Conservation (phyloP, 768 basidiomycete genomes). For the Xerocomus potaroensis region DNA sequence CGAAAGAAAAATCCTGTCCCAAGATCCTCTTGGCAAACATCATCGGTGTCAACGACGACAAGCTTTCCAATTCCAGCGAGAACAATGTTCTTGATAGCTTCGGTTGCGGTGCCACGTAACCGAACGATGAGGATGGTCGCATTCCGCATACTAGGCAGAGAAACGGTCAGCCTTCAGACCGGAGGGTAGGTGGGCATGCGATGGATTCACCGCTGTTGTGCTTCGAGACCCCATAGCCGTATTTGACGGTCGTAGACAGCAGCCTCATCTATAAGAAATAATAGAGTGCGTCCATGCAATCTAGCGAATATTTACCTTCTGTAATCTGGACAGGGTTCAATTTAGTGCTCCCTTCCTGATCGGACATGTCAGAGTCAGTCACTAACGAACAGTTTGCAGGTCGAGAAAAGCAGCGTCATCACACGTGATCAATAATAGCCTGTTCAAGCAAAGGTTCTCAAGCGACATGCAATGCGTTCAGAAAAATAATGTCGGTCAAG, state of each 20-base stretch:
- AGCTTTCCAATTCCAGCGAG: constrained; percentile 92
- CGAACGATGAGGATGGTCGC: constrained; percentile 83
- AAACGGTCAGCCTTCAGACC: constrained; percentile 8
- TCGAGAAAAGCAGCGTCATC: background rate
- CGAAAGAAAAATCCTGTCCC: constrained; percentile 92
- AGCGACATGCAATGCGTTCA: too few species aligned
- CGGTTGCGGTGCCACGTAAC: constrained; percentile 82
- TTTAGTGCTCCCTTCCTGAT: constrained; percentile 30
- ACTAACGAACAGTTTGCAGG: background rate
- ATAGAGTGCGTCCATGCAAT: background rate
- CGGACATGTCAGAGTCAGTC: constrained; percentile 12
- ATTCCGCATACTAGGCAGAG: constrained; percentile 74
- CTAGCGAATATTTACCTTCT: constrained; percentile 49
- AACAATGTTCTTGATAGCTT: constrained; percentile 96
- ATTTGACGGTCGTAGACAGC: constrained; percentile 96
- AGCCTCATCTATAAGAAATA: constrained; percentile 46
- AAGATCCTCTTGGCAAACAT: constrained; percentile 80
- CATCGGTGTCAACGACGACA: constrained; percentile 74
- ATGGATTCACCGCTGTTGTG: constrained; percentile 77
- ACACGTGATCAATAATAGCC: constrained; percentile 18
- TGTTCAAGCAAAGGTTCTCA: too few species aligned
- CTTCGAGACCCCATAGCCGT: constrained; percentile 96
- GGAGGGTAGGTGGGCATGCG: background rate
- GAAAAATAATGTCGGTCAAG: too few species aligned
- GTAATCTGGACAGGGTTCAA: constrained; percentile 50